Evolutionary conservation across 2,329 filamentous ascomycete species (phyloP).

Genomic region (Exophiala alcalophila): DNA sequence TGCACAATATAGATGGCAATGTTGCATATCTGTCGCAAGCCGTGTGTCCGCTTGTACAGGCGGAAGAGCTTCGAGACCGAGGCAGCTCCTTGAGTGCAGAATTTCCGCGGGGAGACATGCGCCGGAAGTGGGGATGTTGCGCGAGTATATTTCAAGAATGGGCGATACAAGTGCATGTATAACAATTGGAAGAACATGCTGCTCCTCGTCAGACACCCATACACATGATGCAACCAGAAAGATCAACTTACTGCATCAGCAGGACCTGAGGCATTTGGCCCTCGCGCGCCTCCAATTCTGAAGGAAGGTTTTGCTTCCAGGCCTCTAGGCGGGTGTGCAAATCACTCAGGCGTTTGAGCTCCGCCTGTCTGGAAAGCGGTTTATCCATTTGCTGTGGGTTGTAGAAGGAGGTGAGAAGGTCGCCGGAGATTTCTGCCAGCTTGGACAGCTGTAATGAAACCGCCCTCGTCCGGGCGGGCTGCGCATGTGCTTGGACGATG

Average conservation of each 20-base stretch:
- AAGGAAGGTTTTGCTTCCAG: constrained; percentile 80
- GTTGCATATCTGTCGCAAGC: constrained; percentile 90
- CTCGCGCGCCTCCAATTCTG: constrained; percentile 84
- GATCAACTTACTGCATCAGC: constrained; percentile 75
- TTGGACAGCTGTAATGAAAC: constrained; percentile 76
- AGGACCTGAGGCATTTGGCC: constrained; percentile 81
- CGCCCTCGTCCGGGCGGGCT: constrained; percentile 79
- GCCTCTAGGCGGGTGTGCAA: constrained; percentile 84
- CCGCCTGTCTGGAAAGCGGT: constrained; percentile 68
- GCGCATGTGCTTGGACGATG: constrained; percentile 66
- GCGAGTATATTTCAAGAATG: constrained; percentile 87
- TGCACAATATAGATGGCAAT: constrained; percentile 95
- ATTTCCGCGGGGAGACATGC: constrained; percentile 84
- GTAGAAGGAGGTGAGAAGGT: constrained; percentile 86
- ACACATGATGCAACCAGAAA: neutral
- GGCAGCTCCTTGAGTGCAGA: constrained; percentile 85
- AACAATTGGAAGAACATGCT: constrained; percentile 98
- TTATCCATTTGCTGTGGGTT: constrained; percentile 67
- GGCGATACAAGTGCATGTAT: constrained; percentile 92
- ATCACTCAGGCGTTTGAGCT: constrained; percentile 89
- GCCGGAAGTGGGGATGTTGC: constrained; percentile 75
- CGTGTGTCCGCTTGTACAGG: constrained; percentile 88
- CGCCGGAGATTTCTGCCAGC: constrained; percentile 89
- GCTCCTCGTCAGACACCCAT: constrained; percentile 12
- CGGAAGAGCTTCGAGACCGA: constrained; percentile 92